Evolutionary conservation across 2,329 filamentous ascomycete species (phyloP).

Genomic region (Nigrospora oryzae): DNA sequence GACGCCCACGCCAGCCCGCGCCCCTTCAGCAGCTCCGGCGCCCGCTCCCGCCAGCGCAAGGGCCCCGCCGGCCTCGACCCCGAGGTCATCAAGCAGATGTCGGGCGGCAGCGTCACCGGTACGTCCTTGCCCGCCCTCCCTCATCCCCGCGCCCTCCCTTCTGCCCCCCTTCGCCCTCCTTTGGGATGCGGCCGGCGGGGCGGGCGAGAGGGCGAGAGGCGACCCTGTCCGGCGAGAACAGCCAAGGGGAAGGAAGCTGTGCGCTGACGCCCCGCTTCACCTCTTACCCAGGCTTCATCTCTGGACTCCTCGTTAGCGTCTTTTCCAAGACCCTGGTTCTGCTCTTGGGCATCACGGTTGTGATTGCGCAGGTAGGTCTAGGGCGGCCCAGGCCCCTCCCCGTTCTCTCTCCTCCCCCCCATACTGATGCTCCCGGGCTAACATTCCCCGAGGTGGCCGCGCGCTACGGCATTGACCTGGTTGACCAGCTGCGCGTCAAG

Average conservation of each 20-base stretch:
- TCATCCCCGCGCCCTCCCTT: background rate
- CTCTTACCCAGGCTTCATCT: slow-evolving; percentile 41
- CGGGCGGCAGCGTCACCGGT: slow-evolving; percentile 13
- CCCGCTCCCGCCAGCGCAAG: no score
- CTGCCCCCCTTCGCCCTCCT: background rate
- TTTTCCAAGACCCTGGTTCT: slow-evolving; percentile 66
- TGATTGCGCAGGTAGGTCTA: slow-evolving; percentile 51
- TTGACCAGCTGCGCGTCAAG: slow-evolving; percentile 20
- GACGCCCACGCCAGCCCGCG: slow-evolving; percentile 11
- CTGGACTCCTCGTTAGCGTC: slow-evolving; percentile 56
- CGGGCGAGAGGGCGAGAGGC: no score
- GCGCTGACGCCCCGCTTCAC: background rate
- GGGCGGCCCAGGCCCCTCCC: background rate
- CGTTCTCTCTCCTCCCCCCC: slow-evolving; percentile 2
- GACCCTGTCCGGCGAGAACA: no score
- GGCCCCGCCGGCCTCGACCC: slow-evolving; percentile 17
- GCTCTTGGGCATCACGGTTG: slow-evolving; percentile 54
- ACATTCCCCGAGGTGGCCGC: slow-evolving; percentile 17
- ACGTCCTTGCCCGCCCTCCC: slow-evolving; percentile 6
- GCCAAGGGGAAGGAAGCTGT: no score
- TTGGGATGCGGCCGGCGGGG: no score
- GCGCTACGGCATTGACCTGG: slow-evolving; percentile 22
- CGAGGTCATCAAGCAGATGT: slow-evolving; percentile 6
- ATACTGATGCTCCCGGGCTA: no score
- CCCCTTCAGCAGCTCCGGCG: background rate